Evolutionary conservation across 306 rosid genomes (phyloP).

Genomic region (Lathyrus tuberosus): DNA sequence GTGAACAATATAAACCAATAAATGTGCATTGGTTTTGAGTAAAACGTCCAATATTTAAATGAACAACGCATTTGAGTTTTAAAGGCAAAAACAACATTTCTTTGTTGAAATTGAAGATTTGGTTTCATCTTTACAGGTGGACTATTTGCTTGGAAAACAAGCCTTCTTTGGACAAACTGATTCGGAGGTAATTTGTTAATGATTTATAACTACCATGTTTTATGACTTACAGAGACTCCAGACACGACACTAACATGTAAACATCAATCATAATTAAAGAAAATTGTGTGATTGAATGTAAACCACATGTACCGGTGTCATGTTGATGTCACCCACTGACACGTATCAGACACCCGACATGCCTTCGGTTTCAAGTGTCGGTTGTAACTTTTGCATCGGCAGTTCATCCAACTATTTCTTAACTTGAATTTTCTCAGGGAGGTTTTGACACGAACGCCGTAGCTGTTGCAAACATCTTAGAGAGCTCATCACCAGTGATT

Average conservation of each 20-base stretch:
- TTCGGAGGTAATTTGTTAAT: slow-evolving; percentile 69
- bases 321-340: not conserved
- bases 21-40: not conserved
- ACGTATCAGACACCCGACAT: not conserved
- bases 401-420: slow-evolving; percentile 31
- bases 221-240: not conserved
- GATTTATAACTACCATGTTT: not conserved
- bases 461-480: slow-evolving; percentile 86
- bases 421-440: slow-evolving; percentile 58
- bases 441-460: slow-evolving; percentile 83
- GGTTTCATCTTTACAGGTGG: slow-evolving; percentile 59
- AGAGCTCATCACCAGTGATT: slow-evolving; percentile 42
- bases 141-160: slow-evolving; percentile 87
- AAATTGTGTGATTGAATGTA: not conserved
- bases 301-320: not conserved
- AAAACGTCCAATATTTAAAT: not conserved
- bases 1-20: not conserved
- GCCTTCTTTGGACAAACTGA: slow-evolving; percentile 81
- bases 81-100: not conserved
- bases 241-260: not conserved
- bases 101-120: slow-evolving; percentile 35
- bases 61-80: slow-evolving; percentile 10
- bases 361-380: not conserved
- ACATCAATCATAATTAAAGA: not conserved
- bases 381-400: not conserved